Conservation (phyloP, 345 rosid genomes). For the Gossypium rotundifolium region DNA sequence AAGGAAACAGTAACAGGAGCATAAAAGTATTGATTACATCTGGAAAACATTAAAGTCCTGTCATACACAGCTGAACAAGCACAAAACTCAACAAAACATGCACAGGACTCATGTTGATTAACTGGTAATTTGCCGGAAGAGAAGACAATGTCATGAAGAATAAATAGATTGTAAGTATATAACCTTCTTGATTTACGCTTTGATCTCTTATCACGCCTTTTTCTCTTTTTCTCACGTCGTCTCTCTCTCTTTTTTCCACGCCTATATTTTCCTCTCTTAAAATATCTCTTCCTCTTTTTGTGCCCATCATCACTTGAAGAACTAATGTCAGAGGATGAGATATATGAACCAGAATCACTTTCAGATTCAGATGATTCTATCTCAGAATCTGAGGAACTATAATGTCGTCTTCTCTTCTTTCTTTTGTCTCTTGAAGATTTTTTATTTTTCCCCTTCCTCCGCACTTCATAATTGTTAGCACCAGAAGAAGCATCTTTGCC, state of each 20-base stretch:
- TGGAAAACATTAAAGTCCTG: not conserved
- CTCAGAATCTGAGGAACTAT: conserved; percentile 76
- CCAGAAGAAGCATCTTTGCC: conserved; percentile 44
- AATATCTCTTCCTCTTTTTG: conserved; percentile 73
- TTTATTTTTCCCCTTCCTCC: conserved; percentile 58
- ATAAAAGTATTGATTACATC: not conserved
- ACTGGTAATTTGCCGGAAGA: not conserved
- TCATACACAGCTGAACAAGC: not conserved
- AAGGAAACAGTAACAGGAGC: not conserved
- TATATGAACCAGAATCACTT: conserved; percentile 63
- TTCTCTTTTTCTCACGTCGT: conserved; percentile 70
- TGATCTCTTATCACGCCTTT: conserved; percentile 57
- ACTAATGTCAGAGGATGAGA: conserved; percentile 67
- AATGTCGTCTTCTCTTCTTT: conserved; percentile 67
- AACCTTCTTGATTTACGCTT: conserved; percentile 83
- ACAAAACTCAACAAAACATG: conserved; percentile 1
- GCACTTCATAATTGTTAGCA: conserved; percentile 33
- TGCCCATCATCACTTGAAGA: conserved; percentile 85
- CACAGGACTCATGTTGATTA: not conserved
- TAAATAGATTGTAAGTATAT: not conserved
- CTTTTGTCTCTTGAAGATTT: conserved; percentile 64
- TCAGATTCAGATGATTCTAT: conserved; percentile 72
- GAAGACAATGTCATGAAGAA: not conserved
- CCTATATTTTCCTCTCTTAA: conserved; percentile 62
- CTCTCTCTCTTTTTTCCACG: conserved; percentile 70